A percentile compares a stretch with the other conserved stretches of the same genome.
These are phyloP conservation scores for Claviceps sp. DNA, from an alignment of 2,329 filamentous ascomycete genomes.

Conservation along the genomic window DNA sequence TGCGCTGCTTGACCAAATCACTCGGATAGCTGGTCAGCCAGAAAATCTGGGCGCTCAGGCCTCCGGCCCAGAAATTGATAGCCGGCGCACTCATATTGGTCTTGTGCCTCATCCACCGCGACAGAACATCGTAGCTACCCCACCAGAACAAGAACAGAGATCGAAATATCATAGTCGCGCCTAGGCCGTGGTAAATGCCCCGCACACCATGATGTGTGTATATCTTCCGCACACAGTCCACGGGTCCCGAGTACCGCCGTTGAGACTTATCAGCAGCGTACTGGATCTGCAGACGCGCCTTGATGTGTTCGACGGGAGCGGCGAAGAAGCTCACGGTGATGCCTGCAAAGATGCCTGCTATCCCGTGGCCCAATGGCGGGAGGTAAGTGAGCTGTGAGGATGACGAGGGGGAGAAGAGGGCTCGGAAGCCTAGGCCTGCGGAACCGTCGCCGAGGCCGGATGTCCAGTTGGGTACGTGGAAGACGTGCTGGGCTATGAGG, in stretches of 20 bases:
- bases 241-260: conserved; percentile 70
- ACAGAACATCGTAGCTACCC: conserved; percentile 84
- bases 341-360: conserved; percentile 79
- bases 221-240: conserved; percentile 69
- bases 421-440: conserved; percentile 8
- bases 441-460: conserved; percentile 13
- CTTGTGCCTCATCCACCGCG: conserved; percentile 48
- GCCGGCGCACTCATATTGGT: conserved; percentile 63
- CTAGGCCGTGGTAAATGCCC: conserved; percentile 77
- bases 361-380: conserved; percentile 67
- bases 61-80: conserved; percentile 95
- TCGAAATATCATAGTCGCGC: conserved; percentile 76
- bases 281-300: conserved; percentile 86
- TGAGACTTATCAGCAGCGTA: conserved; percentile 70
- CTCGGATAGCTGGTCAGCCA: conserved; percentile 88
- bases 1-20: conserved; percentile 87
- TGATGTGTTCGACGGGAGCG: conserved; percentile 88
- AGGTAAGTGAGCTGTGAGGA: conserved; percentile 30
- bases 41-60: conserved; percentile 83
- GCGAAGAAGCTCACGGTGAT: conserved; percentile 86
- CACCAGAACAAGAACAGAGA: conserved; percentile 98
- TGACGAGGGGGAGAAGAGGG: conserved; percentile 1
- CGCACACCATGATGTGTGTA: conserved; percentile 56
- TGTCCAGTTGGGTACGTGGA: conserved; percentile 33
- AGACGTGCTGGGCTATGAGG: conserved; percentile 68